phyloP scores from a whole-genome alignment of 768 basidiomycete genomes.

The Podaxis sp. region DNA sequence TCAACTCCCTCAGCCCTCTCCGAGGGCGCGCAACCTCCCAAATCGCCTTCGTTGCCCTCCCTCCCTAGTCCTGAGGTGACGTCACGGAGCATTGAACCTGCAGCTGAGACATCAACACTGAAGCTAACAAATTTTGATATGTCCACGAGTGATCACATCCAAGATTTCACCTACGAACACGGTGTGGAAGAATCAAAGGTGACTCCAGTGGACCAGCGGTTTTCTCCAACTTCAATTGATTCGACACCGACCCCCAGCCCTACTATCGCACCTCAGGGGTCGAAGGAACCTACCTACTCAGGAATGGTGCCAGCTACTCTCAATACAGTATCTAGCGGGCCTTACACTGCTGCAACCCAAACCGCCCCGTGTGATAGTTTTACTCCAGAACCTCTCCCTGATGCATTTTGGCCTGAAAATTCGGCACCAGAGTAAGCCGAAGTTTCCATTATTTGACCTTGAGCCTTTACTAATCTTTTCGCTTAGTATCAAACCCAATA shows the following conservation, averaged over 20 bases:
- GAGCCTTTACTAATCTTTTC: neutral
- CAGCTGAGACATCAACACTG: neutral
- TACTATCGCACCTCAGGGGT: neutral
- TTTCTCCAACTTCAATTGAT: slow-evolving; percentile 9
- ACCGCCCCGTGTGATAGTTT: neutral
- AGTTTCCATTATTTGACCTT: neutral
- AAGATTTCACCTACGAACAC: neutral
- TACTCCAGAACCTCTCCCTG: neutral
- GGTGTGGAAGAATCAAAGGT: neutral
- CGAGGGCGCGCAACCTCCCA: neutral
- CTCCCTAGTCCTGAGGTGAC: neutral
- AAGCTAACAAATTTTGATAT: neutral
- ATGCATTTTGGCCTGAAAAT: neutral
- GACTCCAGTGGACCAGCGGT: neutral
- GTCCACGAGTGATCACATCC: neutral
- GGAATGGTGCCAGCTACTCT: neutral
- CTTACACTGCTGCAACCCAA: neutral
- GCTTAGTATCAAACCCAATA: neutral
- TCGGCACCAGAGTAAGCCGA: neutral
- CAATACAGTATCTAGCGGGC: neutral
- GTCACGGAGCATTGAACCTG: neutral
- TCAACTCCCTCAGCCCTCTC: neutral
- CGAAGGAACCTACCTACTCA: neutral
- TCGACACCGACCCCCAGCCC: slow-evolving; percentile 9
- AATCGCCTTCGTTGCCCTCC: neutral